A percentile compares a stretch with the other conserved stretches of the same genome.
Evolutionary conservation across 495 filamentous ascomycete genomes (phyloP).

Genomic region (Xylaria scruposa): DNA sequence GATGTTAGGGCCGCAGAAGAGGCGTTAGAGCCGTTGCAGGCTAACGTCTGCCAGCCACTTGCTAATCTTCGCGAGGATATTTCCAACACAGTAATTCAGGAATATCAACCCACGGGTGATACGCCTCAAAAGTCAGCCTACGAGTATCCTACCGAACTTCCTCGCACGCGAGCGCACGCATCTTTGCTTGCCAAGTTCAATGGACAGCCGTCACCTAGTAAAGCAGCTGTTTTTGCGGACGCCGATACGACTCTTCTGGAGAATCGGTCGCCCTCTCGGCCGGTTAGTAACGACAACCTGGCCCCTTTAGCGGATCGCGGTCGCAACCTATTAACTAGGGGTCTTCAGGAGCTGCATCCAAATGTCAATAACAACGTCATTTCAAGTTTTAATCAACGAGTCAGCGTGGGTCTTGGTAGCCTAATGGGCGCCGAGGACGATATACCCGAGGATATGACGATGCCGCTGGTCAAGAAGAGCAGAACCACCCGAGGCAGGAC

Average conservation of each 20-base stretch:
- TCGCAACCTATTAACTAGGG: constrained; percentile 35
- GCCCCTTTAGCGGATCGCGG: constrained; percentile 27
- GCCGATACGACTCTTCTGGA: constrained; percentile 31
- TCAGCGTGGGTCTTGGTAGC: constrained; percentile 29
- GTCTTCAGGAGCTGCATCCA: constrained; percentile 54
- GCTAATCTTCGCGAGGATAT: constrained; percentile 70
- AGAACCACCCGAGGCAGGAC: constrained; percentile 52
- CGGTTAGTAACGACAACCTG: constrained; percentile 30
- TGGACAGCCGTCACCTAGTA: constrained; percentile 45
- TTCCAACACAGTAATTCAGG: constrained; percentile 64
- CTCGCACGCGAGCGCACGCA: constrained; percentile 76
- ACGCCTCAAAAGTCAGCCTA: constrained; percentile 83
- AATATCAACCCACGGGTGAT: constrained; percentile 83
- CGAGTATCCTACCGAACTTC: constrained; percentile 74
- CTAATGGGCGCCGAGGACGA: constrained; percentile 24
- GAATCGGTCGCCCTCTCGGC: constrained; percentile 39
- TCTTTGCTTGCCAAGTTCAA: constrained; percentile 65
- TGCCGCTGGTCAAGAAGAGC: constrained; percentile 60
- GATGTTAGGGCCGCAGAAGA: constrained; percentile 60
- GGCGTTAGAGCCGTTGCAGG: constrained; percentile 63
- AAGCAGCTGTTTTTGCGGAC: constrained; percentile 48
- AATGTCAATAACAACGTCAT: constrained; percentile 43
- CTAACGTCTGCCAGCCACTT: constrained; percentile 71
- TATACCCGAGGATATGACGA: constrained; percentile 47
- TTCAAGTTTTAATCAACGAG: constrained; percentile 39